Evolutionary conservation across 345 rosid species (phyloP).

Genomic region (Erodium maritimum): DNA sequence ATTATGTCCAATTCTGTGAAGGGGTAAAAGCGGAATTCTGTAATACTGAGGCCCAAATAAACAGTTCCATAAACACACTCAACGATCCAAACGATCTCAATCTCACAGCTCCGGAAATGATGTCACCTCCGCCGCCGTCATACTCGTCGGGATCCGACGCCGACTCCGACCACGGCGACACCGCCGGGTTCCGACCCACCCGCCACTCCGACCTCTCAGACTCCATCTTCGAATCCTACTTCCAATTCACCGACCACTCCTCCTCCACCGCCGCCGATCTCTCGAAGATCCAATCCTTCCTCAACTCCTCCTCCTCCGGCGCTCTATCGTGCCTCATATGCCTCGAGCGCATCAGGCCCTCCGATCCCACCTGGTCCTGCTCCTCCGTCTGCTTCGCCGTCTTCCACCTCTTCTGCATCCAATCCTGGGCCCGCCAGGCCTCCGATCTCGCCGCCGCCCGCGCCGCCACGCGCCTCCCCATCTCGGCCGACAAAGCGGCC

Average conservation of each 20-base stretch:
- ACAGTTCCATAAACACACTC: neutral
- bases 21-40: neutral
- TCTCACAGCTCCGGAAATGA: constrained; percentile 19
- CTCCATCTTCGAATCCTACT: constrained; percentile 72
- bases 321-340: constrained; percentile 79
- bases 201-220: constrained; percentile 47
- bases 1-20: neutral
- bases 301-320: constrained; percentile 77
- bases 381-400: constrained; percentile 61
- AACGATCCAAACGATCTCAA: neutral
- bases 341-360: constrained; percentile 65
- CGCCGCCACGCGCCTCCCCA: constrained; percentile 48
- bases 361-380: constrained; percentile 91
- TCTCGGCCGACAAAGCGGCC: constrained; percentile 32
- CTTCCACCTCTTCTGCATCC: constrained; percentile 81
- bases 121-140: constrained; percentile 17
- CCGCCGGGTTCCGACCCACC: constrained; percentile 27
- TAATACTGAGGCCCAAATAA: neutral
- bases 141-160: constrained; percentile 26
- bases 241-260: constrained; percentile 42
- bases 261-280: constrained; percentile 42
- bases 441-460: constrained; percentile 60
- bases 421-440: constrained; percentile 84
- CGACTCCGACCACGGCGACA: too few relatives aligned
- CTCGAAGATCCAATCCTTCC: constrained; percentile 75